Conservation (phyloP, 2,329 filamentous ascomycete species). For the Colletotrichum abscissum region DNA sequence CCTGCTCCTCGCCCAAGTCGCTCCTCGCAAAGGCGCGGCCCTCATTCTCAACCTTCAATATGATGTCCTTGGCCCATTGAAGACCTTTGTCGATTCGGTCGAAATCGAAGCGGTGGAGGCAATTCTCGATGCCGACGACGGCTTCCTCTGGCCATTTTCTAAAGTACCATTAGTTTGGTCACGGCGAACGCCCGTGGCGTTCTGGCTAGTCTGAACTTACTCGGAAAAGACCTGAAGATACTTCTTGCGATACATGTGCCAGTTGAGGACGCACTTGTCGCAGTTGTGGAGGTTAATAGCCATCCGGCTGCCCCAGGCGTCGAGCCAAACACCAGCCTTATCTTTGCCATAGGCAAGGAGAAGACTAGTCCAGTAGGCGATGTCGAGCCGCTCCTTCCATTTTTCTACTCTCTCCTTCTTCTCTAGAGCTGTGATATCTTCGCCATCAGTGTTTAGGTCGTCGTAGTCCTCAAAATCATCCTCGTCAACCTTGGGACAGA, state of each 20-base stretch:
- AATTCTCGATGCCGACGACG: conserved; percentile 62
- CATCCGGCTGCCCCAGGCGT: conserved; percentile 68
- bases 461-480: conserved; percentile 75
- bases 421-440: conserved; percentile 58
- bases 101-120: conserved; percentile 71
- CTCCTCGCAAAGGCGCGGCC: conserved; percentile 59
- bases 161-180: conserved; percentile 38
- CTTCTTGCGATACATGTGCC: conserved; percentile 75
- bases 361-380: conserved; percentile 75
- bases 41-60: conserved; percentile 62
- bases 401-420: conserved; percentile 66
- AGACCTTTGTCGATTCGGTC: conserved; percentile 71
- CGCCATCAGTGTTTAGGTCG: conserved; percentile 52
- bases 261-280: conserved; percentile 77
- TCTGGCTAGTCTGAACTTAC: conserved; percentile 49
- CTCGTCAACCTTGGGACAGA: conserved; percentile 73
- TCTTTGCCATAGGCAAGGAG: conserved; percentile 75
- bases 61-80: conserved; percentile 63
- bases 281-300: conserved; percentile 71
- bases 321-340: conserved; percentile 68
- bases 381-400: conserved; percentile 65
- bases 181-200: neutral
- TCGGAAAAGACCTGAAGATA: conserved; percentile 73
- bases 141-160: conserved; percentile 62
- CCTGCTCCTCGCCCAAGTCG: conserved; percentile 58